Percentiles rank a stretch among this genome's conserved stretches.
Conservation (phyloP, 108 stramenopile species). For the Bacterosira constricta region DNA sequence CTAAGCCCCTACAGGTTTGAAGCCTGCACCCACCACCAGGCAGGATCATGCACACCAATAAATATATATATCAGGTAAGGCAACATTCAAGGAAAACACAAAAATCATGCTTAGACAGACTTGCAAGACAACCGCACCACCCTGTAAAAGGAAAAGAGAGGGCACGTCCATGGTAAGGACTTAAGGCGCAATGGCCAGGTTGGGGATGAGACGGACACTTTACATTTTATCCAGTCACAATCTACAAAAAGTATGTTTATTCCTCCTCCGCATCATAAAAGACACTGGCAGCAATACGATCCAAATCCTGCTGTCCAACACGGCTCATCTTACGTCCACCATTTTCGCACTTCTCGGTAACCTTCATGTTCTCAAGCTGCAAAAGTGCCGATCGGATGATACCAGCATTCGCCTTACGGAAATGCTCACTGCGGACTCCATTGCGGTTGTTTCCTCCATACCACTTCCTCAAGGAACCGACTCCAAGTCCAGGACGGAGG, state of each 20-base stretch:
- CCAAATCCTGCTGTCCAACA: conserved; percentile 98
- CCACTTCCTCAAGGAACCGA: conserved; percentile 95
- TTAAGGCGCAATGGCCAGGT: conserved; percentile 11
- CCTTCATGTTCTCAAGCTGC: conserved; percentile 95
- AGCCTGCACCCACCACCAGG: conserved; percentile 80
- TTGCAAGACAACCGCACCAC: too few species aligned
- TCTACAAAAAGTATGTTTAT: background rate
- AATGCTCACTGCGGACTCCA: conserved; percentile 92
- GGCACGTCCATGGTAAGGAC: conserved; percentile 12
- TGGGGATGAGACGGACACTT: background rate
- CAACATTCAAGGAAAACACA: background rate
- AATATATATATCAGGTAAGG: background rate
- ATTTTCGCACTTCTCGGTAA: conserved; percentile 85
- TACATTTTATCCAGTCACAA: too few species aligned
- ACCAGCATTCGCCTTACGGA: conserved; percentile 91
- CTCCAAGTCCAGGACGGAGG: conserved; percentile 95
- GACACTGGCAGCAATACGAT: conserved; percentile 97
- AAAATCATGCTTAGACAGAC: too few species aligned
- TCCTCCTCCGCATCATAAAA: conserved; percentile 76
- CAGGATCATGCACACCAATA: conserved; percentile 83
- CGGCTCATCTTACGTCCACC: conserved; percentile 91
- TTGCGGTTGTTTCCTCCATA: conserved; percentile 95
- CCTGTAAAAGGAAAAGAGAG: background rate
- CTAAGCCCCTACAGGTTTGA: conserved; percentile 80
- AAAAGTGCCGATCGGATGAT: conserved; percentile 94